Base-by-base conservation (phyloP, 1,284 basidiomycete species). In the Tilletia setariae region DNA sequence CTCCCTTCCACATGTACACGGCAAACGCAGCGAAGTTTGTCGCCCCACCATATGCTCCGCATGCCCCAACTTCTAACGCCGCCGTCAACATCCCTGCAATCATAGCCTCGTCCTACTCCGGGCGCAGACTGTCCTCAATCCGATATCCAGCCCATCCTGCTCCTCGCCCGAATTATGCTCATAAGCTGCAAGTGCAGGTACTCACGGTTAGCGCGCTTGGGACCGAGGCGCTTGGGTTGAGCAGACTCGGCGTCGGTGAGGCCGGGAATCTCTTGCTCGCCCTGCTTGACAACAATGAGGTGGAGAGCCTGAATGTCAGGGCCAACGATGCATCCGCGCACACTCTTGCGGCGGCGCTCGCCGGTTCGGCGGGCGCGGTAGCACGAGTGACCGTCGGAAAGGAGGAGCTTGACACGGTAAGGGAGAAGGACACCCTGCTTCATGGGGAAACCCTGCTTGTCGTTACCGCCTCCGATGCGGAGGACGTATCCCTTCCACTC, bases 401-500 rank as follows among this genome's bases (percentile, higher is more conserved):
- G 92, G 81, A 98, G 91, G 75, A 98, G 91, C 73, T 90, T 88
- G 80, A 95, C 93, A 89, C 95, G 94, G 87, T 93, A 85, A 76
- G 93, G 92, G 80, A 94, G 88, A 76, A 98, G 90, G 81, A 98
- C 92, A 88, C 94, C 95, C 87, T 98, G 95, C 87, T 98, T 98
- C 94, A 97, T 97, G 67, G 94, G 93, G 89, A 96, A 96, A 85
- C 82, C 82, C 76, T 83, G 82, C 79, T 83, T 94, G 88, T 95
- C 93, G 87, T 95, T 94, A 73, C 93, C 93, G 82, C 95, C 94
- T 63, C 93, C 94, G 86, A 98, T 92, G 82, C 94, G 91, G 88
- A 97, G 89, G 84, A 97, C 86, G 87, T 98, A 98, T 72, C 95
- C 95, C 85, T 93, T 93, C 88, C 89, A 98, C 86, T 98, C 95